Base-by-base conservation (phyloP, 2,329 filamentous ascomycete genomes). In the Botrytis porri region DNA sequence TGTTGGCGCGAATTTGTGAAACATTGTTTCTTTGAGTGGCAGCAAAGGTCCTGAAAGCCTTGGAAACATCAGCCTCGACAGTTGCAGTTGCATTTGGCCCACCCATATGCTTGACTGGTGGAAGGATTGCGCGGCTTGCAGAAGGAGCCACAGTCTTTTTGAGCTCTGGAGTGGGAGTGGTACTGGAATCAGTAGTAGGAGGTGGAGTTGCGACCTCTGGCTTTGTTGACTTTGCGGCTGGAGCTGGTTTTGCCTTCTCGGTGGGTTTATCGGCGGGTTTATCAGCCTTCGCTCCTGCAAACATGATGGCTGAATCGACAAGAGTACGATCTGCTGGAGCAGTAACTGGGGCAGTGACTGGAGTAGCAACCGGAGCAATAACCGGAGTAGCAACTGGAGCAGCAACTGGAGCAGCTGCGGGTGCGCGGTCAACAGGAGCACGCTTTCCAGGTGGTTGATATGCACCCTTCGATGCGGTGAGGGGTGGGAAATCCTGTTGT, bases 391-490 rank as follows among this genome's bases (percentile, higher is more conserved):
- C 93, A 69, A 95, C 88, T 20, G 93, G 93, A 39, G 39, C 18
- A 51, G 20, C 48, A 20, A 37, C 64, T 22, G 64, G 64, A 67
- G 48, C 62, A 41, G 39, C 65, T n/a, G 37, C 65, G 12, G 65
- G 65, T 57, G 48, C n/a, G 75, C 93, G 88, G 39, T 86, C 90
- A 45, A 92, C 89, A 29, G 93, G 93, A 14, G 95, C 92, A 77
- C 96, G 90, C 81, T 93, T 89, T 29, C 93, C 95, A 7, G 96
- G 96, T 48, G 96, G 95, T 0, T 92, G 97, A 82, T 99, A 99
- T 82, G 93, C 95, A 82, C 88, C 88, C 86, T 82, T 83, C 70
- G 84, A 80, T 54, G 80, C 78, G 48, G 75, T 69, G 45, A 97
- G 85, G n/a, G 92, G 87, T 9, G 91, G 88, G 78, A 92, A 92